Evolutionary conservation across 352 stramenopile species (phyloP).

Genomic region (Phytopythium ostracodes): DNA sequence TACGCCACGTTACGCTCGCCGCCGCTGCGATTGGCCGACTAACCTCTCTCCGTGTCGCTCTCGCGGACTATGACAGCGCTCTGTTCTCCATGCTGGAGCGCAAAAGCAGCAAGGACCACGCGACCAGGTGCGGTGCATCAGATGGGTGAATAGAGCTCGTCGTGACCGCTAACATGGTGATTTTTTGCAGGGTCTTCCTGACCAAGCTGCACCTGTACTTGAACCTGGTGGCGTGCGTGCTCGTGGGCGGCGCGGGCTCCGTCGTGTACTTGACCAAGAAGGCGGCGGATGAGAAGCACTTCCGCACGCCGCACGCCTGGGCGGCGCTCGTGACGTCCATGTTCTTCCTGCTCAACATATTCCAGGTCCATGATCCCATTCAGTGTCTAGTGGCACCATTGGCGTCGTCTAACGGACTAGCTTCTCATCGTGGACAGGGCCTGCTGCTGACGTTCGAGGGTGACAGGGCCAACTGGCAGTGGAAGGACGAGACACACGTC

Average conservation of each 20-base stretch:
- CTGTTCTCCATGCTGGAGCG: conserved; percentile 54
- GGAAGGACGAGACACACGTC: conserved; percentile 68
- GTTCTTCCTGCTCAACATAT: conserved; percentile 62
- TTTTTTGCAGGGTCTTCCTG: conserved; percentile 31
- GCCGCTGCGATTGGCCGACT: neutral
- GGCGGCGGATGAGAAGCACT: conserved; percentile 23
- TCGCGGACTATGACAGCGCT: conserved; percentile 22
- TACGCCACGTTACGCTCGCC: conserved; percentile 8
- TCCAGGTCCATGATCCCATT: conserved; percentile 26
- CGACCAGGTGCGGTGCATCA: conserved; percentile 26
- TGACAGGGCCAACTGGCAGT: conserved; percentile 52
- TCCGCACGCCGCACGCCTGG: conserved; percentile 52
- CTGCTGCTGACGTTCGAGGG: conserved; percentile 62
- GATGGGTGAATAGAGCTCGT: neutral
- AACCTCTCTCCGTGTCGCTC: neutral
- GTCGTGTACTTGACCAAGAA: conserved; percentile 39
- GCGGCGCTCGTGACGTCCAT: conserved; percentile 37
- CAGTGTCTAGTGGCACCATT: neutral
- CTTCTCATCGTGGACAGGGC: conserved; percentile 13
- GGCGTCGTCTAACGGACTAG: neutral
- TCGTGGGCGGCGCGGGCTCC: conserved; percentile 32
- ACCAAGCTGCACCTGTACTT: conserved; percentile 56
- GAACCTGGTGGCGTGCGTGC: conserved; percentile 31
- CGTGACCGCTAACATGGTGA: neutral
- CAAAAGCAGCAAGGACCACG: conserved; percentile 32